Conservation (phyloP, 2,329 filamentous ascomycete species). For the Exophiala bonariae region DNA sequence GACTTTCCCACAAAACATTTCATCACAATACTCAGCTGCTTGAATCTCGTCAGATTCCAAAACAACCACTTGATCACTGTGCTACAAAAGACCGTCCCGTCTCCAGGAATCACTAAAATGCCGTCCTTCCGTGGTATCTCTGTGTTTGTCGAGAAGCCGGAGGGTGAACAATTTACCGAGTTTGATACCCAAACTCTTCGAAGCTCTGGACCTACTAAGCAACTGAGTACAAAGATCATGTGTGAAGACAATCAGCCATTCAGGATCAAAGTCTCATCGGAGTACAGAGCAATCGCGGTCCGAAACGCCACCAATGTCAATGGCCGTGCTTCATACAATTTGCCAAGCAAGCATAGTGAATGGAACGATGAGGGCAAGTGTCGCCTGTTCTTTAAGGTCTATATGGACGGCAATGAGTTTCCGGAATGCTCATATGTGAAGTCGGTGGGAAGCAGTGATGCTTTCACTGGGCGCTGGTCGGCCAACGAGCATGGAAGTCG, state of each 20-base stretch:
- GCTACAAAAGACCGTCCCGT: too few relatives aligned
- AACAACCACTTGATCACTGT: too few relatives aligned
- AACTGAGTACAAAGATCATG: background rate
- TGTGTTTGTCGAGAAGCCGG: conserved; percentile 4
- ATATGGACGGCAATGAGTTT: conserved; percentile 15
- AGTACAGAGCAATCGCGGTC: too few relatives aligned
- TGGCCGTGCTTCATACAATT: too few relatives aligned
- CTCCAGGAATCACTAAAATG: too few relatives aligned
- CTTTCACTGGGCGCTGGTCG: too few relatives aligned
- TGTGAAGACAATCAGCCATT: background rate
- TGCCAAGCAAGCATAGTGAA: background rate
- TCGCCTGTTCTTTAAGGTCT: conserved; percentile 7
- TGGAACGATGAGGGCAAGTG: background rate
- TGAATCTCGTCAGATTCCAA: too few relatives aligned
- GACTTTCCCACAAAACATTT: too few relatives aligned
- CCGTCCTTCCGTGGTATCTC: conserved; percentile 12
- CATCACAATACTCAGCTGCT: too few relatives aligned
- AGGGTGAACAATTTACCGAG: conserved; percentile 12
- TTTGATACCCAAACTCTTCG: conserved; percentile 13
- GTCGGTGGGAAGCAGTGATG: too few relatives aligned
- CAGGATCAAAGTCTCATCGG: background rate
- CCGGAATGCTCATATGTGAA: conserved; percentile 3
- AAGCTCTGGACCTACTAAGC: background rate
- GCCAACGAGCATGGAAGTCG: too few relatives aligned
- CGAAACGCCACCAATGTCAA: too few relatives aligned